A percentile compares a stretch with the other conserved stretches of the same genome.
Evolutionary conservation across 2,329 filamentous ascomycete species (phyloP).

Genomic region (Fusarium pseudocircinatum): DNA sequence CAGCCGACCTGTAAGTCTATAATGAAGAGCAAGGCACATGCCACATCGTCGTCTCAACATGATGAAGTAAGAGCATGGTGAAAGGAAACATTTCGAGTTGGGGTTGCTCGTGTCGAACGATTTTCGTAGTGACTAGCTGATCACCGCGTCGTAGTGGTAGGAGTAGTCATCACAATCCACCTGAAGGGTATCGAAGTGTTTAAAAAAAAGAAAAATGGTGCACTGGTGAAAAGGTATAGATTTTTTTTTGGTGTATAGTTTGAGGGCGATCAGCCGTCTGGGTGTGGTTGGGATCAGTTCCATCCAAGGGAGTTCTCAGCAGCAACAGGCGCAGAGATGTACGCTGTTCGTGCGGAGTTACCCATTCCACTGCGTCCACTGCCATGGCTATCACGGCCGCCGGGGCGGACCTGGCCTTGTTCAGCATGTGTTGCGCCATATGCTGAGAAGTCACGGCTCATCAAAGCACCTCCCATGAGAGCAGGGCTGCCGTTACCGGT

Average conservation of each 20-base stretch:
- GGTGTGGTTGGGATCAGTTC: slow-evolving; percentile 68
- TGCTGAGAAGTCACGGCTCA: slow-evolving; percentile 65
- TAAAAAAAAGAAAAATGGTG: slow-evolving; percentile 39
- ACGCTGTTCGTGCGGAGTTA: slow-evolving; percentile 65
- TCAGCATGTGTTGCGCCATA: slow-evolving; percentile 59
- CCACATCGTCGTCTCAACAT: slow-evolving; percentile 34
- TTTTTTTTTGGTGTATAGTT: slow-evolving; percentile 24
- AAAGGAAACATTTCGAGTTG: slow-evolving; percentile 40
- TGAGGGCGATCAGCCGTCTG: slow-evolving; percentile 23
- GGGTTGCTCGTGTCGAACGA: slow-evolving; percentile 28
- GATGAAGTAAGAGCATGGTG: slow-evolving; percentile 33
- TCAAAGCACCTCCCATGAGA: slow-evolving; percentile 75
- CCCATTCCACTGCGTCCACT: slow-evolving; percentile 69
- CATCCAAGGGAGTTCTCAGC: slow-evolving; percentile 95
- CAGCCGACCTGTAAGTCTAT: slow-evolving; percentile 42
- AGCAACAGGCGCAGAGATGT: slow-evolving; percentile 90
- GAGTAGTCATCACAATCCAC: slow-evolving; percentile 42
- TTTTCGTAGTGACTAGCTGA: slow-evolving; percentile 11
- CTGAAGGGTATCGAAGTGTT: slow-evolving; percentile 49
- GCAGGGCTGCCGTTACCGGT: slow-evolving; percentile 61
- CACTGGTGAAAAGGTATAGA: slow-evolving; percentile 36
- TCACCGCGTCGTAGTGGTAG: slow-evolving; percentile 35
- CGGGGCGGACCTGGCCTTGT: slow-evolving; percentile 34
- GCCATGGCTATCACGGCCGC: slow-evolving; percentile 67
- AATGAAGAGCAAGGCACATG: slow-evolving; percentile 36